A percentile compares a stretch with the other conserved stretches of the same genome.
Evolutionary conservation across 768 basidiomycete genomes (phyloP).

Genomic region (Amanita fuliginea): DNA sequence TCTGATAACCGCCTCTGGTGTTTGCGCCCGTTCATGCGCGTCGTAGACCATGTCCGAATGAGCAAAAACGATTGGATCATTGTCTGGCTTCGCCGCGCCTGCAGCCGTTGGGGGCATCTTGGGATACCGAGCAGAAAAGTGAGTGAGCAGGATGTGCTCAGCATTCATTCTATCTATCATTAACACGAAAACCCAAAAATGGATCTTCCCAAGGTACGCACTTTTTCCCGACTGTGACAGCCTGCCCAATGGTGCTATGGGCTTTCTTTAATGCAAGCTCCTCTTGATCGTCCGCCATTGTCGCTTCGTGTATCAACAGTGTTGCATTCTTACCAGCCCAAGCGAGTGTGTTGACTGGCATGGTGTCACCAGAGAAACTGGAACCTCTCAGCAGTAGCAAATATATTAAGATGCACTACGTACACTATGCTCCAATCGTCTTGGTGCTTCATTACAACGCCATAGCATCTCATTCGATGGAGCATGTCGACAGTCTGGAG

Average conservation of each 20-base stretch:
- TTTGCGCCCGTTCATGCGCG: neutral
- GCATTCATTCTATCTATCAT: conserved; percentile 62
- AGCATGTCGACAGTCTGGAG: conserved; percentile 62
- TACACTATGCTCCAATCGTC: conserved; percentile 76
- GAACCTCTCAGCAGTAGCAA: conserved; percentile 9
- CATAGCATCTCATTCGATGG: conserved; percentile 68
- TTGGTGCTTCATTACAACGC: conserved; percentile 51
- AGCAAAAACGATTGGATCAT: neutral
- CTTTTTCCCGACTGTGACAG: conserved; percentile 66
- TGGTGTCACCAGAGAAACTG: conserved; percentile 91
- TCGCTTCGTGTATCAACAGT: conserved; percentile 89
- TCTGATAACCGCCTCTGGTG: neutral
- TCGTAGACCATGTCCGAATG: neutral
- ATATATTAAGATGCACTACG: conserved; percentile 35
- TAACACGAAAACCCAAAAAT: conserved; percentile 3
- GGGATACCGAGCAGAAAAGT: conserved; percentile 92
- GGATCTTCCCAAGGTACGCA: conserved; percentile 24
- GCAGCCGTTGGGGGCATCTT: conserved; percentile 58
- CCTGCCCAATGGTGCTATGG: conserved; percentile 87
- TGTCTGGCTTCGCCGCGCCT: conserved; percentile 5
- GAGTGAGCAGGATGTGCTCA: conserved; percentile 78
- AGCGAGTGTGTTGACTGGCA: conserved; percentile 60
- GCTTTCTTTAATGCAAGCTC: conserved; percentile 66
- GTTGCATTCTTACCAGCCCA: conserved; percentile 57
- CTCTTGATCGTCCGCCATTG: conserved; percentile 77